These are phyloP conservation scores for Beauveria caledonica DNA, from an alignment of 2,329 filamentous ascomycete genomes.

Conservation along the genomic window DNA sequence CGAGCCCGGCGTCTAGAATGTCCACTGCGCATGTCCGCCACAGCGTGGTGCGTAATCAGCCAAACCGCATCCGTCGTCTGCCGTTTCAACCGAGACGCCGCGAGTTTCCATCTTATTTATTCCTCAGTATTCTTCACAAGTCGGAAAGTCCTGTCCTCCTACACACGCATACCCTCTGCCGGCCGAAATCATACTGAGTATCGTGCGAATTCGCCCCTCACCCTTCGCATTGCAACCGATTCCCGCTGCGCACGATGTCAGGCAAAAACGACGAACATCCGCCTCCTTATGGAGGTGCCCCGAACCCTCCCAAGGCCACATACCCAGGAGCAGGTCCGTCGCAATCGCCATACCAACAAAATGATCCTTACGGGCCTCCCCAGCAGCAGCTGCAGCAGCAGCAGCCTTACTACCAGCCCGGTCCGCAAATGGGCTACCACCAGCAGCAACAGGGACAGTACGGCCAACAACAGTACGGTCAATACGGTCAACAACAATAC, in stretches of 20 bases:
- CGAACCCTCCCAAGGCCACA: constrained; percentile 33
- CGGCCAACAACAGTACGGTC: not conserved
- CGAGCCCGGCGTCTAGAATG: constrained; percentile 6
- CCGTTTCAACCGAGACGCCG: constrained; percentile 2
- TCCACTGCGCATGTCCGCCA: constrained; percentile 6
- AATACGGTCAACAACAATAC: not conserved
- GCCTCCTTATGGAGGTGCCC: constrained; percentile 37
- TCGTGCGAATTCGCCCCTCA: no score
- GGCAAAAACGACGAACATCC: constrained; percentile 42
- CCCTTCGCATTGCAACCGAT: not conserved
- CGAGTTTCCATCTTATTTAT: constrained; percentile 5
- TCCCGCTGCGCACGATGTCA: constrained; percentile 27
- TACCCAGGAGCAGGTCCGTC: constrained; percentile 36
- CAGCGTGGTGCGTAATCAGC: constrained; percentile 7
- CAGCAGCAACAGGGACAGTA: constrained; percentile 25
- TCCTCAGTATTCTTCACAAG: not conserved
- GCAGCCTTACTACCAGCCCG: constrained; percentile 30
- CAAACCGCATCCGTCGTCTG: constrained; percentile 3
- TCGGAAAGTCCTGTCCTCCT: not conserved
- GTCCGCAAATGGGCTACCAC: constrained; percentile 37
- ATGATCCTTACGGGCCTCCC: constrained; percentile 21
- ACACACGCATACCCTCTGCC: not conserved
- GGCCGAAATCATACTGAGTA: not conserved
- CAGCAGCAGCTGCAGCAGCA: constrained; percentile 21
- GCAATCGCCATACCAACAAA: constrained; percentile 21